Evolutionary conservation across 495 filamentous ascomycete genomes (phyloP).

Genomic region (Aspergillus bertholletiae): DNA sequence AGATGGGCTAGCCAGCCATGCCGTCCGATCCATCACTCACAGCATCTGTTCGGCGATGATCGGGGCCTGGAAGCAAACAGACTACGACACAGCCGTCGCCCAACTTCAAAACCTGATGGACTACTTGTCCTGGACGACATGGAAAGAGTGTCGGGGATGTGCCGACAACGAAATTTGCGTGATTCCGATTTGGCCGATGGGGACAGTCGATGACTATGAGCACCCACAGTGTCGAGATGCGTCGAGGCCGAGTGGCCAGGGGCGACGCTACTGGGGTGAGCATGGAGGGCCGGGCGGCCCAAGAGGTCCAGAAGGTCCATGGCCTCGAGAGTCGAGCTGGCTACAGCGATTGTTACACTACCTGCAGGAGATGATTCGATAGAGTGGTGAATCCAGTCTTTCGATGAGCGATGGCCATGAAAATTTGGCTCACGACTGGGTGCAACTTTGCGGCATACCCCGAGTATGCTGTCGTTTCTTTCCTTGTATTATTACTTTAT

Average conservation of each 20-base stretch:
- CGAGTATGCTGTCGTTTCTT: neutral
- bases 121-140: conserved; percentile 57
- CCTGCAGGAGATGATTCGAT: neutral
- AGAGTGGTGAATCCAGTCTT: neutral
- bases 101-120: conserved; percentile 39
- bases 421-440: neutral
- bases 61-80: conserved; percentile 27
- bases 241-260: conserved; percentile 19
- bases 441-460: neutral
- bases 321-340: neutral
- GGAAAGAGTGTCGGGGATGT: conserved; percentile 58
- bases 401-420: neutral
- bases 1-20: conserved; percentile 28
- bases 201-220: conserved; percentile 49
- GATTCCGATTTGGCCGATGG: conserved; percentile 65
- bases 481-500: neutral
- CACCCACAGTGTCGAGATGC: conserved; percentile 45
- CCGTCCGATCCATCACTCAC: conserved; percentile 43
- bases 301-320: neutral
- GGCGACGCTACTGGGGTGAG: conserved; percentile 37
- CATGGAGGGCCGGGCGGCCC: neutral
- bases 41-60: conserved; percentile 51
- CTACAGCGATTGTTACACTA: neutral
- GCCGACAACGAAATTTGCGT: conserved; percentile 58
- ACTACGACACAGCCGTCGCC: conserved; percentile 19